Percentiles rank a stretch among this genome's conserved stretches.
Evolutionary conservation across 768 basidiomycete genomes (phyloP).

Genomic region (Tricholoma bakamatsutake): DNA sequence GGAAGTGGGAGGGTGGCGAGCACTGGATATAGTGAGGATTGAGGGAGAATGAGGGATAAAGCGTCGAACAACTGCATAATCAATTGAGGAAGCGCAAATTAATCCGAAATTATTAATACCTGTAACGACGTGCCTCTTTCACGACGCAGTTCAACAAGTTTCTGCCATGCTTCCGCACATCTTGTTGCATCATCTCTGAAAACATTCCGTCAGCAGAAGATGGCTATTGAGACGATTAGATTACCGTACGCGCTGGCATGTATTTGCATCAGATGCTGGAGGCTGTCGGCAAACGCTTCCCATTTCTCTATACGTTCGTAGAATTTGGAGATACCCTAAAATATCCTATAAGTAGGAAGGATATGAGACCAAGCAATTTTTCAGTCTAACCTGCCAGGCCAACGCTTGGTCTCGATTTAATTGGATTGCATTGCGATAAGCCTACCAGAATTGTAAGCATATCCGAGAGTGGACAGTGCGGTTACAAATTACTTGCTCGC

Average conservation of each 20-base stretch:
- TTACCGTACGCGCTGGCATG: conserved; percentile 51
- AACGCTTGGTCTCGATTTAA: conserved; percentile 63
- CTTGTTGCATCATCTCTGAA: conserved; percentile 68
- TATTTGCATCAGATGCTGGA: conserved; percentile 53
- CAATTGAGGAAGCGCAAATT: conserved; percentile 1
- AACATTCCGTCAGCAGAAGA: neutral
- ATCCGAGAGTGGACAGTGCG: neutral
- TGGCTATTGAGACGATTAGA: neutral
- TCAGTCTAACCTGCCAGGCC: conserved; percentile 72
- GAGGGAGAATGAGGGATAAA: conserved; percentile 68
- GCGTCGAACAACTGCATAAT: conserved; percentile 54
- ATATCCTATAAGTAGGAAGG: neutral
- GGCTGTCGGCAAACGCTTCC: conserved; percentile 47
- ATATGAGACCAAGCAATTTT: conserved; percentile 9
- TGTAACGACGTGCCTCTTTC: conserved; percentile 55
- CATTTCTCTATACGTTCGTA: conserved; percentile 62
- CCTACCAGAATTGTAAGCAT: conserved; percentile 35
- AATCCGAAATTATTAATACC: conserved; percentile 9
- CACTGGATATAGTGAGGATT: conserved; percentile 55
- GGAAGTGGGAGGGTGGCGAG: conserved; percentile 67
- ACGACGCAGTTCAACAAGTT: conserved; percentile 57
- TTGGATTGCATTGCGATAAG: conserved; percentile 72
- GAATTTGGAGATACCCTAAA: conserved; percentile 67
- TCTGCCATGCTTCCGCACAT: conserved; percentile 79
- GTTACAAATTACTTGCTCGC: conserved; percentile 70